Percentiles rank a stretch among this genome's conserved stretches.
Conservation (phyloP, 2,329 filamentous ascomycete genomes). For the Calonectria pteridis region DNA sequence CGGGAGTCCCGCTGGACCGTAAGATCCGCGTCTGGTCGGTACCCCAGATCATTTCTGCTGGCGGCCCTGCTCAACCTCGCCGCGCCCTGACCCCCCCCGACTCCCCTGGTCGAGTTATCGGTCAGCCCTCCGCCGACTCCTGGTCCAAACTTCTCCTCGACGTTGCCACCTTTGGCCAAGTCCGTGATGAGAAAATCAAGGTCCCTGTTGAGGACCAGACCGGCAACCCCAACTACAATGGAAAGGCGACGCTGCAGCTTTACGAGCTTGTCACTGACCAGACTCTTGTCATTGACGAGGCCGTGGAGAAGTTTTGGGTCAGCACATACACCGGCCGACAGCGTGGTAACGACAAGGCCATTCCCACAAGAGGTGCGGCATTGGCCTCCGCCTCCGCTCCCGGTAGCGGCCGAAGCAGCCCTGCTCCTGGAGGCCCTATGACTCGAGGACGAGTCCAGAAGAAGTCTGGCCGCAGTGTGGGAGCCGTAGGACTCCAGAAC, state of each 20-base stretch:
- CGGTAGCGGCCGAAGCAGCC: conserved; percentile 77
- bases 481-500: conserved; percentile 87
- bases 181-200: conserved; percentile 43
- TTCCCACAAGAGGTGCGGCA: conserved; percentile 48
- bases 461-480: conserved; percentile 77
- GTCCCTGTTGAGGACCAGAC: conserved; percentile 71
- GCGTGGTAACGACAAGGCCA: conserved; percentile 51
- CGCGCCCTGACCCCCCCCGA: conserved; percentile 56
- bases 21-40: conserved; percentile 85
- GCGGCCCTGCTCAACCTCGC: conserved; percentile 49
- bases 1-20: conserved; percentile 74
- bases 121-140: conserved; percentile 43
- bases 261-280: conserved; percentile 79
- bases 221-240: conserved; percentile 81
- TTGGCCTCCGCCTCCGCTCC: conserved; percentile 46
- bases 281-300: conserved; percentile 87
- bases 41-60: conserved; percentile 54
- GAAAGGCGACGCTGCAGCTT: conserved; percentile 73
- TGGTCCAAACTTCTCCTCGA: conserved; percentile 61
- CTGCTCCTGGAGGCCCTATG: conserved; percentile 68
- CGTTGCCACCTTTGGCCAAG: conserved; percentile 65
- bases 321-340: conserved; percentile 59
- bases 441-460: conserved; percentile 80
- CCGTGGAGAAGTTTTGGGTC: conserved; percentile 71
- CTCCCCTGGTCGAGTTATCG: conserved; percentile 50